These are phyloP conservation scores for Phanerochaete carnosa DNA, from an alignment of 768 basidiomycete species.

Conservation along the genomic window DNA sequence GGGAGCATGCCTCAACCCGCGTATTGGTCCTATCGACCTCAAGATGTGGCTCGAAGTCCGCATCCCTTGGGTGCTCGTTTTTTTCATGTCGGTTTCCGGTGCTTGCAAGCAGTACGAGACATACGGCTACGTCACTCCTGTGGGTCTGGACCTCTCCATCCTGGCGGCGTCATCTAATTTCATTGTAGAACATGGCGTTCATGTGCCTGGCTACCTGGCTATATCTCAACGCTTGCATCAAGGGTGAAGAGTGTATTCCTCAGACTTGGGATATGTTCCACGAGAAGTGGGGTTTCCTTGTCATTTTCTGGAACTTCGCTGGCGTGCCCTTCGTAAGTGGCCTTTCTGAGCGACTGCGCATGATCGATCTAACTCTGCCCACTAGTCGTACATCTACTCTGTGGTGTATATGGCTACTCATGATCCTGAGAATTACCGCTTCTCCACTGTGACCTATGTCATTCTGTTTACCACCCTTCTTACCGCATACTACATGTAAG, in stretches of 20 bases:
- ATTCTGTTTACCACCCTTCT: conserved; percentile 73
- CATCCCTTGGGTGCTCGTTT: conserved; percentile 95
- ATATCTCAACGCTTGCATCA: conserved; percentile 95
- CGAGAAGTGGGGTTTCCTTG: conserved; percentile 98
- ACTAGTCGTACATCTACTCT: conserved; percentile 83
- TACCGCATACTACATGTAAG: conserved; percentile 83
- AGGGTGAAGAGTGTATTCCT: conserved; percentile 93
- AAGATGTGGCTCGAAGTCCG: conserved; percentile 99
- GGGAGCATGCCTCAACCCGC: conserved; percentile 93
- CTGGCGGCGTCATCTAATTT: not conserved
- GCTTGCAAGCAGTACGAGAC: conserved; percentile 94
- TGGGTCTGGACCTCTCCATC: conserved; percentile 34
- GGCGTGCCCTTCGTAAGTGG: conserved; percentile 85
- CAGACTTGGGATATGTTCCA: conserved; percentile 99
- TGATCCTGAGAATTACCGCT: conserved; percentile 82
- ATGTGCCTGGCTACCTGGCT: conserved; percentile 95
- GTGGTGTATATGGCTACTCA: conserved; percentile 98
- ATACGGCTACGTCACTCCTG: conserved; percentile 88
- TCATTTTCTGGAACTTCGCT: conserved; percentile 97
- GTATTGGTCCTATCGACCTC: conserved; percentile 86
- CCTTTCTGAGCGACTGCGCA: not conserved
- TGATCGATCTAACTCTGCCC: not conserved
- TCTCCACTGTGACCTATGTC: conserved; percentile 74
- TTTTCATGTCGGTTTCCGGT: conserved; percentile 89
- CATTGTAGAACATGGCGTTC: conserved; percentile 84